phyloP scores from a whole-genome alignment of 2,329 filamentous ascomycete genomes.

The Neofusicoccum umdonicola region DNA sequence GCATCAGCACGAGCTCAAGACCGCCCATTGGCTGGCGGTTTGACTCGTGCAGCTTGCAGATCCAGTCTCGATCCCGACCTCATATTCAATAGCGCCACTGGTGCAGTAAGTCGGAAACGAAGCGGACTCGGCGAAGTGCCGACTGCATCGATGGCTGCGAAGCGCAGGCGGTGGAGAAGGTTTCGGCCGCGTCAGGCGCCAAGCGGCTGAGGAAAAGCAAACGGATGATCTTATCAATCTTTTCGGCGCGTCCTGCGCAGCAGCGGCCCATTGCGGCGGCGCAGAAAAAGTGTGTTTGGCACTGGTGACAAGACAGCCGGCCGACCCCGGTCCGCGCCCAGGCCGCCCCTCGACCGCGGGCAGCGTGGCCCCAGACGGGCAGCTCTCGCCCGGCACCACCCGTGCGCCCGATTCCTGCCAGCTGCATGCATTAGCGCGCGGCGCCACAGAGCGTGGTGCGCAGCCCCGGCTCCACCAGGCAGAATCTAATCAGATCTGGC shows the following conservation, averaged over 20 bases:
- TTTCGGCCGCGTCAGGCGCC: background rate
- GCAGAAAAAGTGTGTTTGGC: background rate
- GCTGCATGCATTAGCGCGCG: no score
- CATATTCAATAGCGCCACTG: no score
- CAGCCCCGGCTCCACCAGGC: no score
- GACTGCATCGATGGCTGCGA: background rate
- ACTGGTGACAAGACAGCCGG: no score
- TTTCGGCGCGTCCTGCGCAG: background rate
- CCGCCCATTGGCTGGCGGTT: background rate
- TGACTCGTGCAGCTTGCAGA: background rate
- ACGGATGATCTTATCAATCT: conserved; percentile 1
- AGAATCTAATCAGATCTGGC: background rate
- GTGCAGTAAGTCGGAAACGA: background rate
- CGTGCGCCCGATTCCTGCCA: no score
- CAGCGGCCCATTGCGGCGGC: background rate
- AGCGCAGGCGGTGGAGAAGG: background rate
- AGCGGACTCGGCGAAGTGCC: background rate
- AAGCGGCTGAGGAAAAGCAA: background rate
- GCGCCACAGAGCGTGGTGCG: no score
- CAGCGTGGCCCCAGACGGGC: no score
- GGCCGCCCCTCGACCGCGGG: no score
- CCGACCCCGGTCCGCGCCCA: no score
- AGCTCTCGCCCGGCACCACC: no score
- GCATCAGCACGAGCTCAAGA: no score
- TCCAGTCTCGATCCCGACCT: background rate